Conservation (phyloP, 257 asterid genomes). For the Rauvolfia tetraphylla region DNA sequence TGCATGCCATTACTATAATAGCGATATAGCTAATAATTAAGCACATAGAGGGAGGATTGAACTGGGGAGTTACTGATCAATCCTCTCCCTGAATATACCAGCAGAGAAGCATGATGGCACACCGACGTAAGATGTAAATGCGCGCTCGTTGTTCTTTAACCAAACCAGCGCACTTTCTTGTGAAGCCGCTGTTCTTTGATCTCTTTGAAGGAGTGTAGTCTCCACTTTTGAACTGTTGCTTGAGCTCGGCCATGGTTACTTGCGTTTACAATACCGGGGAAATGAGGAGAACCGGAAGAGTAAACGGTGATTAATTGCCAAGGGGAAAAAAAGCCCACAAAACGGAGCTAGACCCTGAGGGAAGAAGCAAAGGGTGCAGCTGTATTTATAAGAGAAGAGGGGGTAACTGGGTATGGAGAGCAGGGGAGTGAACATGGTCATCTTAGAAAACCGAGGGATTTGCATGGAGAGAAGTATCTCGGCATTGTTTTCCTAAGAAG, state of each 20-base stretch:
- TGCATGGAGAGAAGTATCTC: constrained; percentile 46
- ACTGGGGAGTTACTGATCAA: not conserved
- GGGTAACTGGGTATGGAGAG: constrained; percentile 3
- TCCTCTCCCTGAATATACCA: constrained; percentile 78
- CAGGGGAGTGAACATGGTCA: constrained; percentile 48
- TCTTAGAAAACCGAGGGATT: constrained; percentile 39
- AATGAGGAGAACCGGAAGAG: not conserved
- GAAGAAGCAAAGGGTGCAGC: constrained; percentile 7
- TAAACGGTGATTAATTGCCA: not conserved
- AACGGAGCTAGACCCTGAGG: constrained; percentile 67
- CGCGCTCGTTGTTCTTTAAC: constrained; percentile 75
- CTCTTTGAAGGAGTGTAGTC: constrained; percentile 28
- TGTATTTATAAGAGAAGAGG: constrained; percentile 30
- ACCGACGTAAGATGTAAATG: constrained; percentile 75
- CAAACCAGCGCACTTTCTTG: constrained; percentile 63
- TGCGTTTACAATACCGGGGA: not conserved
- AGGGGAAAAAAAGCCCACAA: constrained; percentile 57
- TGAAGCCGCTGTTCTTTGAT: constrained; percentile 40
- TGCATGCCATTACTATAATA: not conserved
- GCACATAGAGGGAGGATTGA: not conserved
- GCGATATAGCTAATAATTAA: not conserved
- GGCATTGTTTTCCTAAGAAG: constrained; percentile 13
- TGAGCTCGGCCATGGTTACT: constrained; percentile 39
- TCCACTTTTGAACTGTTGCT: constrained; percentile 26
- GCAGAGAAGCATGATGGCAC: constrained; percentile 83